These are phyloP conservation scores for Coniferiporia weirii DNA, from an alignment of 1,284 basidiomycete species.

Conservation along the genomic window DNA sequence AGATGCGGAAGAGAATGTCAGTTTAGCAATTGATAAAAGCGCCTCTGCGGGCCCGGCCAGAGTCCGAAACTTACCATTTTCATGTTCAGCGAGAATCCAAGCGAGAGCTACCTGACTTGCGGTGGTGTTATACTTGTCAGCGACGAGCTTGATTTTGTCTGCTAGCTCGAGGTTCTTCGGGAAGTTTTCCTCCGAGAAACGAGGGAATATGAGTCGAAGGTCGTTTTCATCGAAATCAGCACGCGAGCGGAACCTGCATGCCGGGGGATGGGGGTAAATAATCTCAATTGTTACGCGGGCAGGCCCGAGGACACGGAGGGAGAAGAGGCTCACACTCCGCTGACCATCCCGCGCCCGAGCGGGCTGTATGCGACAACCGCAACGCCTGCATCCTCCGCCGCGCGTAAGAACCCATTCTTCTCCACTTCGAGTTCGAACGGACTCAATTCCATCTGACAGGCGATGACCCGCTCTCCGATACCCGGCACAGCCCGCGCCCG, in stretches of 20 bases:
- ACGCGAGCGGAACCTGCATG: conserved; percentile 21
- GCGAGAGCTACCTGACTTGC: conserved; percentile 36
- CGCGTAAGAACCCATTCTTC: conserved; percentile 29
- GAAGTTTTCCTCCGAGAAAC: conserved; percentile 34
- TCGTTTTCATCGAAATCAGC: conserved; percentile 34
- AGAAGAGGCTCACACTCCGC: conserved; percentile 24
- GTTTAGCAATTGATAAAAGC: neutral
- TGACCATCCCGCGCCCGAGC: conserved; percentile 33
- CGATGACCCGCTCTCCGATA: conserved; percentile 30
- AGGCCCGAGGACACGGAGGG: too few relatives aligned
- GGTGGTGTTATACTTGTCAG: conserved; percentile 27
- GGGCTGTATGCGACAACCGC: conserved; percentile 39
- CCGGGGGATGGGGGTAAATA: neutral
- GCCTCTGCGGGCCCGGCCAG: neutral
- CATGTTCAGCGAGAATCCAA: conserved; percentile 32
- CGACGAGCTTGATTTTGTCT: conserved; percentile 27
- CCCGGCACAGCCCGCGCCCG: conserved; percentile 29
- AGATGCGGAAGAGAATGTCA: neutral
- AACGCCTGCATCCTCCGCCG: conserved; percentile 31
- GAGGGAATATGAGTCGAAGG: conserved; percentile 27
- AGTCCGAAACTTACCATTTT: conserved; percentile 18
- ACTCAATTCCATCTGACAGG: conserved; percentile 40
- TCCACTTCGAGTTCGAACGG: conserved; percentile 36
- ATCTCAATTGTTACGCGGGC: neutral
- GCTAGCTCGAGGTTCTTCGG: conserved; percentile 34